Conservation (phyloP, 108 stramenopile genomes). For the Cyclotella kingstonii region DNA sequence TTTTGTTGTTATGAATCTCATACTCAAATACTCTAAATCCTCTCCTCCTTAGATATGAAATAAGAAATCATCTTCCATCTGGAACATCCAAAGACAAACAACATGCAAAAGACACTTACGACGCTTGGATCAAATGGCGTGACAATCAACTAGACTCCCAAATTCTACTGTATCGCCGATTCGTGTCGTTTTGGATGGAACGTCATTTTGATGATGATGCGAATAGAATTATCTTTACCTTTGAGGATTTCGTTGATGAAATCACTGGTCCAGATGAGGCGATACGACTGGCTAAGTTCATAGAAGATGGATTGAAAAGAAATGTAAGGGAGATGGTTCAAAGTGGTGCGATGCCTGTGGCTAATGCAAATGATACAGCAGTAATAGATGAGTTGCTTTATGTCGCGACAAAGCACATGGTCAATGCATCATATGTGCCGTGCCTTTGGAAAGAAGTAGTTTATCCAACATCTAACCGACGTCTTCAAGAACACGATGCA, state of each 20-base stretch:
- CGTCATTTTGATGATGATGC: slow-evolving; percentile 11
- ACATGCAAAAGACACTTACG: slow-evolving; percentile 7
- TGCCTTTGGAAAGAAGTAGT: slow-evolving; percentile 38
- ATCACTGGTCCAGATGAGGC: slow-evolving; percentile 16
- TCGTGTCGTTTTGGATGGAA: slow-evolving; percentile 44
- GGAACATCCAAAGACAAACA: slow-evolving; percentile 6
- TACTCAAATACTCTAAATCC: background rate
- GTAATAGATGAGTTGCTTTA: slow-evolving; percentile 10
- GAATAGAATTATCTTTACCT: slow-evolving; percentile 28
- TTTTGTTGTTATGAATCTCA: background rate
- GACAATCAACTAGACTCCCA: slow-evolving; percentile 24
- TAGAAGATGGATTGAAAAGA: slow-evolving; percentile 8
- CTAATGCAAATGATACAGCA: background rate
- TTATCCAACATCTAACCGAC: slow-evolving; percentile 2
- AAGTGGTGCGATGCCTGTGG: background rate
- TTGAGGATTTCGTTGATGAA: slow-evolving; percentile 22
- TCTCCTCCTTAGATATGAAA: slow-evolving; percentile 14
- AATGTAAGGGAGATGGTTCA: slow-evolving; percentile 18
- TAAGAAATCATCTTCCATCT: slow-evolving; percentile 20
- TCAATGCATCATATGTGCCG: slow-evolving; percentile 10
- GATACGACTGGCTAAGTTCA: slow-evolving; percentile 15
- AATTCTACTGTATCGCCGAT: slow-evolving; percentile 27
- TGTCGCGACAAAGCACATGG: slow-evolving; percentile 15
- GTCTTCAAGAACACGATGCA: background rate
- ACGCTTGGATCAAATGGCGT: slow-evolving; percentile 33